These are phyloP conservation scores for Ceratocystis huliohia DNA, from an alignment of 2,329 filamentous ascomycete genomes.

Conservation along the genomic window DNA sequence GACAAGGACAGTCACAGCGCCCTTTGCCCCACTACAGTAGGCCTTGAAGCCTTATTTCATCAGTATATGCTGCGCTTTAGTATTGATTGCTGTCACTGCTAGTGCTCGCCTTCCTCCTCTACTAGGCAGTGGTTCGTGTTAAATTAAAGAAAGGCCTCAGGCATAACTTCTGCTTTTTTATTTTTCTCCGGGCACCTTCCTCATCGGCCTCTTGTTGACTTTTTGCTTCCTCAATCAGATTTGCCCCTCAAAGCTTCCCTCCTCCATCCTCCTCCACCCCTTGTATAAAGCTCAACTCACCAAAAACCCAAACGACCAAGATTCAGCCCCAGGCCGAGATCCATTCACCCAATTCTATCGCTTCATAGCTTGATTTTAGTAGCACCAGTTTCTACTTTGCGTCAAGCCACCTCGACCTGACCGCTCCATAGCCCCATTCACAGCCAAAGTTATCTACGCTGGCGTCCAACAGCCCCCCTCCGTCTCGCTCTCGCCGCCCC, in stretches of 20 bases:
- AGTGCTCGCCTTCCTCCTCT: no score
- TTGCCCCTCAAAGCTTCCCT: not conserved
- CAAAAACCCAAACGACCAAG: not conserved
- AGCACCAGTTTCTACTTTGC: no score
- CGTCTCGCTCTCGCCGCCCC: conserved; percentile 8
- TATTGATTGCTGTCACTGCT: no score
- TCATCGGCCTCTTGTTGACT: not conserved
- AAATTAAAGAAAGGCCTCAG: not conserved
- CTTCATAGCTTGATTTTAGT: not conserved
- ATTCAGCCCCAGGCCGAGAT: not conserved
- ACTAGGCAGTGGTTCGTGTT: not conserved
- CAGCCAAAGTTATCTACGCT: conserved; percentile 1
- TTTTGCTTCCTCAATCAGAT: not conserved
- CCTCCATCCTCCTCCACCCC: not conserved
- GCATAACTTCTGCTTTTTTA: not conserved
- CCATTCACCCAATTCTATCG: not conserved
- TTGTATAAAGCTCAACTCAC: not conserved
- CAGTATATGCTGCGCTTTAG: no score
- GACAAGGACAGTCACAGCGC: not conserved
- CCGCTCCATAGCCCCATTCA: not conserved
- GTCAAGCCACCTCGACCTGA: not conserved
- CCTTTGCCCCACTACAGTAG: not conserved
- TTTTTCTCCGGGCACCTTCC: not conserved
- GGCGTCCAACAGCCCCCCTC: conserved; percentile 8
- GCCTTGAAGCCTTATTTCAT: no score